Percentiles rank a stretch among this genome's conserved stretches.
phyloP scores from a whole-genome alignment of 768 basidiomycete genomes.

The Tulasnella sp. region DNA sequence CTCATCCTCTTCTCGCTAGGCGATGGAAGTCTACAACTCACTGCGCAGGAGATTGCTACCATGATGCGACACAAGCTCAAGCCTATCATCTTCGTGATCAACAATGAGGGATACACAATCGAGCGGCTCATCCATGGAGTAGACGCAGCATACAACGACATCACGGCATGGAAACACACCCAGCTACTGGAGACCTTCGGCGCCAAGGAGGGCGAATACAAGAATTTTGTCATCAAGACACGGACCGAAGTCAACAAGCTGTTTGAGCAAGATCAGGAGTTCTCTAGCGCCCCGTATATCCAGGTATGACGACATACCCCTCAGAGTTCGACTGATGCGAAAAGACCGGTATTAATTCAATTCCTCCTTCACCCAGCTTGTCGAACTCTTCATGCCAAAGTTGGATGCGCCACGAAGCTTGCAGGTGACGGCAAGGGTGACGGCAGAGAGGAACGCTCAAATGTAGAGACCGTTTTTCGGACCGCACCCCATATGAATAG shows the following conservation, averaged over 20 bases:
- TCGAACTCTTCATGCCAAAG: conserved; percentile 22
- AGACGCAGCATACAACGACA: conserved; percentile 23
- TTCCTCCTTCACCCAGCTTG: conserved; percentile 16
- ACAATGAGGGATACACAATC: conserved; percentile 34
- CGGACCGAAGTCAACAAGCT: no score
- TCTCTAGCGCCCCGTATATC: no score
- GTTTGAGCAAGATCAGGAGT: no score
- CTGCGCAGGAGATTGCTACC: conserved; percentile 23
- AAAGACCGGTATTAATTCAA: no score
- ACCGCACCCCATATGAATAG: no score
- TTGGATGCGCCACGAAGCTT: conserved; percentile 20
- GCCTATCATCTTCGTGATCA: conserved; percentile 30
- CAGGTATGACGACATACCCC: no score
- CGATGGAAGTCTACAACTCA: conserved; percentile 11
- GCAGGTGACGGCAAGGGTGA: neutral
- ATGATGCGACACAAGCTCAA: conserved; percentile 30
- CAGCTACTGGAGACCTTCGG: no score
- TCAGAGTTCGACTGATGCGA: no score
- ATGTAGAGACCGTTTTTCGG: no score
- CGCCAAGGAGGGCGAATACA: no score
- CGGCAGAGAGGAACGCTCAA: no score
- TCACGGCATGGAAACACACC: conserved; percentile 28
- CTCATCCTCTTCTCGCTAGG: conserved; percentile 31
- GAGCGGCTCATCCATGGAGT: conserved; percentile 24
- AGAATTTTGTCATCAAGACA: no score